A percentile compares a stretch with the other conserved stretches of the same genome.
Evolutionary conservation across 805 yeast species (phyloP).

Genomic region (Pichia phayaonensis): DNA sequence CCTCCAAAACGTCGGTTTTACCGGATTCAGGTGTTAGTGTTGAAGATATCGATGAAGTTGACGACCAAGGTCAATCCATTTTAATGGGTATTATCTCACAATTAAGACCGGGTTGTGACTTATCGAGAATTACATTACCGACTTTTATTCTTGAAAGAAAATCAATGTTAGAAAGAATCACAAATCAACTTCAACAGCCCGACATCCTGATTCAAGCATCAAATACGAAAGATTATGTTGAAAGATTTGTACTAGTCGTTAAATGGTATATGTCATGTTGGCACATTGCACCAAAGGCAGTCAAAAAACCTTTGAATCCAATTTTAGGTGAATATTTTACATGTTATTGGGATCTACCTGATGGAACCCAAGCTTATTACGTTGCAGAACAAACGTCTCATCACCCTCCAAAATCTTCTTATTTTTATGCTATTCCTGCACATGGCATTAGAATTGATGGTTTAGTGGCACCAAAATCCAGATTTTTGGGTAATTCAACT

Average conservation of each 20-base stretch:
- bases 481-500: slow-evolving; percentile 89
- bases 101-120: slow-evolving; percentile 85
- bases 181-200: slow-evolving; percentile 81
- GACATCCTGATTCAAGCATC: slow-evolving; percentile 67
- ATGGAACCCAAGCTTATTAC: slow-evolving; percentile 64
- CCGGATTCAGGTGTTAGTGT: slow-evolving; percentile 19
- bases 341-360: slow-evolving; percentile 86
- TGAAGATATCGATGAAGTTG: slow-evolving; percentile 88
- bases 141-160: slow-evolving; percentile 92
- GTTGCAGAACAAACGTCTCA: slow-evolving; percentile 93
- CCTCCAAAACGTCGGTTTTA: background rate
- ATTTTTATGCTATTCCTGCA: slow-evolving; percentile 81
- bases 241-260: slow-evolving; percentile 66
- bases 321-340: slow-evolving; percentile 86
- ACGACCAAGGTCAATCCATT: slow-evolving; percentile 82
- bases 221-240: slow-evolving; percentile 44
- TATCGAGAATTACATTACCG: slow-evolving; percentile 86
- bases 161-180: slow-evolving; percentile 92
- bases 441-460: slow-evolving; percentile 84
- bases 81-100: slow-evolving; percentile 83
- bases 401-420: slow-evolving; percentile 97
- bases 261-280: slow-evolving; percentile 92
- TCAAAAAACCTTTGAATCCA: slow-evolving; percentile 93
- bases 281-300: slow-evolving; percentile 99
- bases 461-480: slow-evolving; percentile 75